Base-by-base conservation (phyloP, 148 eudicot species). In the Vaccinium myrtillus region DNA sequence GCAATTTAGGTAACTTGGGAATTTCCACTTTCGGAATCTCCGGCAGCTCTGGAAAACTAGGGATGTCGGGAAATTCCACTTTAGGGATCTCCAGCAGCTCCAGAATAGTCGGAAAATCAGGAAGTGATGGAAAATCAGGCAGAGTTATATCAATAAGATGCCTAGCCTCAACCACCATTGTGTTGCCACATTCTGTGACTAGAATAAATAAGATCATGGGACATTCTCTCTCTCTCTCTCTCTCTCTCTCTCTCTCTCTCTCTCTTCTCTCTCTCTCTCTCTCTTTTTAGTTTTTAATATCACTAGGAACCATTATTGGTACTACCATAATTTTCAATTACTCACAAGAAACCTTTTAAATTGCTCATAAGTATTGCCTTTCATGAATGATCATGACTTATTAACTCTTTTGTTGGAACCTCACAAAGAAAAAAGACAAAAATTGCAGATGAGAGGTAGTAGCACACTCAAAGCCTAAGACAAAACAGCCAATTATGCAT, bases 91-190 rank as follows among this genome's bases (percentile, higher is more conserved):
- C 30, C 8, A 0, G 4, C 8, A 27, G 2, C 23, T 27, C 11
- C 0, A 63, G 63, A 2, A 46, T 11, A n/a, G 12, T 65, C 16
- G 58, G 85, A 13, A 82, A 21, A 12, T 61, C 21, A 5, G 73
- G 58, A 10, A 75, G 39, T 2, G 30, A 7, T 21, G 86, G 86
- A 79, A 87, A 49, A 77, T 81, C 86, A 0, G 89, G 89, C 82
- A 84, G 58, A 46, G 21, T 70, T 65, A 50, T 54, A 13, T 84
- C 89, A 23, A 87, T 25, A 54, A 87, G 84, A 63, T 67, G 75
- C 14, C 86, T 59, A 16, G 89, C 84, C 67, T 76, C 82, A 65
- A 79, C 89, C 27, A 54, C 6, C 11, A 79, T 75, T 14, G 25
- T 50, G 49, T 59, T 55, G 70, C 3, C 74, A 11, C 36, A 36